These are phyloP conservation scores for Podaxis rugospora DNA, from an alignment of 768 basidiomycete genomes.

Conservation along the genomic window DNA sequence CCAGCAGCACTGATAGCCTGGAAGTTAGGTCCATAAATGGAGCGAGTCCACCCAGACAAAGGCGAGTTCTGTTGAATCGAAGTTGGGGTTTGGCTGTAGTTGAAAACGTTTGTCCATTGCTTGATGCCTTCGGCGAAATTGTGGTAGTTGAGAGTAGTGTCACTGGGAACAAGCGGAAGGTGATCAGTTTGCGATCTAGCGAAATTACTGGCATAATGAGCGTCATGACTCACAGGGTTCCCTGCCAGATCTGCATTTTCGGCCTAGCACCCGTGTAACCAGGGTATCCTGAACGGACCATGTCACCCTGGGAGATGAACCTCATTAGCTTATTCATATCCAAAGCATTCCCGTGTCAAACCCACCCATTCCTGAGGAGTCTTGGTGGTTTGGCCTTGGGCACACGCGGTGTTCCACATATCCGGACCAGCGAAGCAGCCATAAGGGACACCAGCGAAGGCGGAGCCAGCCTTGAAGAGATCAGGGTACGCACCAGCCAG, in stretches of 20 bases:
- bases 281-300: constrained; percentile 43
- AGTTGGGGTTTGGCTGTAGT: constrained; percentile 35
- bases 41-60: constrained; percentile 39
- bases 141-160: constrained; percentile 44
- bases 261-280: constrained; percentile 48
- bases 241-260: constrained; percentile 52
- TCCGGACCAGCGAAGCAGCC: constrained; percentile 48
- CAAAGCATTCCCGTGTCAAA: not conserved
- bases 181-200: not conserved
- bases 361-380: constrained; percentile 46
- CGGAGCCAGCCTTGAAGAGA: constrained; percentile 43
- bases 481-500: constrained; percentile 51
- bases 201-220: not conserved
- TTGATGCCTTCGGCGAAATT: constrained; percentile 51
- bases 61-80: constrained; percentile 38
- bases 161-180: constrained; percentile 23
- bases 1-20: constrained; percentile 44
- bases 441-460: constrained; percentile 49
- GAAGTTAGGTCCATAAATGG: constrained; percentile 44
- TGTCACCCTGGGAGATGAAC: constrained; percentile 31
- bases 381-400: constrained; percentile 35
- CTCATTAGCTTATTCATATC: not conserved
- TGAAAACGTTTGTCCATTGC: constrained; percentile 55
- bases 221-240: constrained; percentile 31
- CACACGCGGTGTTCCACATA: constrained; percentile 45